Conservation (phyloP, 2,329 filamentous ascomycete species). For the Xylaria sp. region DNA sequence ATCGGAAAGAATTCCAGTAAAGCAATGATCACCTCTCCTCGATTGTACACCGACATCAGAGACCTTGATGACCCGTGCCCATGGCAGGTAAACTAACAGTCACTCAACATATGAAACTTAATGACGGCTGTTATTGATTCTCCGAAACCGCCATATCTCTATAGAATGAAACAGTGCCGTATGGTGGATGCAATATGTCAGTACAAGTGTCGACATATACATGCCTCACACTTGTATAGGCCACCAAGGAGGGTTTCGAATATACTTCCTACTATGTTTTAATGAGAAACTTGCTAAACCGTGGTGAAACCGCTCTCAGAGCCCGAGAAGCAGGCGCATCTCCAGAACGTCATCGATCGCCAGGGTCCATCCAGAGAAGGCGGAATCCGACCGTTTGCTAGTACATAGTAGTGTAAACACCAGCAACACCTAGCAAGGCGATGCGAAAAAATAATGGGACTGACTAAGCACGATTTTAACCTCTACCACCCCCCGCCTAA, state of each 20-base stretch:
- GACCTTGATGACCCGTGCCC: slow-evolving; percentile 1
- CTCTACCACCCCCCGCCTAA: too few relatives aligned
- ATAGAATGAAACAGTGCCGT: not conserved
- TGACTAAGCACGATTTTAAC: too few relatives aligned
- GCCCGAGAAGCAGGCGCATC: slow-evolving; percentile 12
- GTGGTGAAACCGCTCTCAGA: slow-evolving; percentile 26
- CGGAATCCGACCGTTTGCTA: not conserved
- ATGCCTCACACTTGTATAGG: not conserved
- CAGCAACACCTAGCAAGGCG: not conserved
- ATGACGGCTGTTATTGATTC: not conserved
- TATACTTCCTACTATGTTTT: slow-evolving; percentile 21
- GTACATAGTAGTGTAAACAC: slow-evolving; percentile 8
- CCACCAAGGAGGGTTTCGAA: slow-evolving; percentile 10
- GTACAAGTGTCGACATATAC: not conserved
- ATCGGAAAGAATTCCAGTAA: not conserved
- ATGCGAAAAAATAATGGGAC: too few relatives aligned
- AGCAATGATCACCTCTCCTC: slow-evolving; percentile 23
- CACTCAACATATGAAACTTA: not conserved
- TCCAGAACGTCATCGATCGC: slow-evolving; percentile 20
- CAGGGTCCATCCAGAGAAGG: slow-evolving; percentile 2
- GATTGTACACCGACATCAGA: not conserved
- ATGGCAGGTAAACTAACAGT: not conserved
- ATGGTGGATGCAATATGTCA: not conserved
- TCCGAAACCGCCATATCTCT: not conserved
- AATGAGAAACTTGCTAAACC: slow-evolving; percentile 26